phyloP scores from a whole-genome alignment of 2,329 filamentous ascomycete genomes.

The Esteya vermicola region DNA sequence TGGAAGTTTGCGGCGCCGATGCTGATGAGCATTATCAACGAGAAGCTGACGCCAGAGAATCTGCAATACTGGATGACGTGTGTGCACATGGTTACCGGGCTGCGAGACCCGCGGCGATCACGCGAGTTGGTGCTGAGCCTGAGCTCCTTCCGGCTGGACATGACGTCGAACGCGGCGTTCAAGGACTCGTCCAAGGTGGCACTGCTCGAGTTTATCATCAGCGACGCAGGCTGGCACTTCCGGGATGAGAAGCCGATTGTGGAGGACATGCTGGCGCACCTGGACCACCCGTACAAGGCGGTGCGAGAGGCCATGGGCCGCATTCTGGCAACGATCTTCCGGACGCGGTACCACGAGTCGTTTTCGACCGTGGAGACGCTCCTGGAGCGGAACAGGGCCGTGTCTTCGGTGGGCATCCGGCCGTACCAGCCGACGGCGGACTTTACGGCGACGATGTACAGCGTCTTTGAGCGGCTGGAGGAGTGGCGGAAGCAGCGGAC shows the following conservation, averaged over 20 bases:
- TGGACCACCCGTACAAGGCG: conserved; percentile 96
- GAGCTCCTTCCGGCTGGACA: conserved; percentile 76
- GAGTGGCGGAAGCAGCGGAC: conserved; percentile 73
- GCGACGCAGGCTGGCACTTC: conserved; percentile 92
- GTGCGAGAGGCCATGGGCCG: conserved; percentile 90
- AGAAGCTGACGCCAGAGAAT: conserved; percentile 89
- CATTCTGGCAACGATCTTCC: conserved; percentile 76
- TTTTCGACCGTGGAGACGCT: conserved; percentile 67
- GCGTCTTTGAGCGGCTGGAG: conserved; percentile 68
- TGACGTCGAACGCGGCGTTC: conserved; percentile 92
- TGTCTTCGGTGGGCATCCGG: conserved; percentile 69
- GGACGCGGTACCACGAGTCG: conserved; percentile 86
- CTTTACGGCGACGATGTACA: conserved; percentile 55
- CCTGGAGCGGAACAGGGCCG: conserved; percentile 61
- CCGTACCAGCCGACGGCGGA: conserved; percentile 70
- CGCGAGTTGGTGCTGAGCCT: conserved; percentile 78
- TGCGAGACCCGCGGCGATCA: conserved; percentile 75
- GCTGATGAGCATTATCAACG: conserved; percentile 72
- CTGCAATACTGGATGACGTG: conserved; percentile 90
- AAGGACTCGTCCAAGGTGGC: conserved; percentile 97
- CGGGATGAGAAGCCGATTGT: conserved; percentile 77
- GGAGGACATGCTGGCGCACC: conserved; percentile 74
- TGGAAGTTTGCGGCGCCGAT: conserved; percentile 90
- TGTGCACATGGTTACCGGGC: conserved; percentile 74
- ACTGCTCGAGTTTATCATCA: conserved; percentile 74